Conservation (phyloP, 148 eudicot species). For the Pharnaceum exiguum region DNA sequence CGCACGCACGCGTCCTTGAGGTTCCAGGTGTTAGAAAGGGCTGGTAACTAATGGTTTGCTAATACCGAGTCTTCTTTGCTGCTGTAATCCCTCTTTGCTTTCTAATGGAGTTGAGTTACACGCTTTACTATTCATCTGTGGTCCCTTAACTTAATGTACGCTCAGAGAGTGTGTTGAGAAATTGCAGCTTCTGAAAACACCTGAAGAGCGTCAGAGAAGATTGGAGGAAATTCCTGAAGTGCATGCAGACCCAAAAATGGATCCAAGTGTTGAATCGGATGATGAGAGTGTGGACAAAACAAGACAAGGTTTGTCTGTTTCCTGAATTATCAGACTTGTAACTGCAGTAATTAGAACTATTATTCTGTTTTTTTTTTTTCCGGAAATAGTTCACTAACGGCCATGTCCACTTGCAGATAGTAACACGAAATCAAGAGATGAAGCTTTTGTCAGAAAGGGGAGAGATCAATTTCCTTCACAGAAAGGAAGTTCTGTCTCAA, state of each 20-base stretch:
- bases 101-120: neutral
- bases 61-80: neutral
- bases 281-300: conserved; percentile 53
- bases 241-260: conserved; percentile 96
- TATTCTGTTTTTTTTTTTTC: neutral
- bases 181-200: conserved; percentile 79
- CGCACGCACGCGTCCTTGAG: too few species aligned
- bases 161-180: conserved; percentile 98
- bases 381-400: neutral
- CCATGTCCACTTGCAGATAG: conserved; percentile 37
- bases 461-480: conserved; percentile 59
- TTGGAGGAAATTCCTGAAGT: conserved; percentile 81
- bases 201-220: conserved; percentile 91
- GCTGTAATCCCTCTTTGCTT: neutral
- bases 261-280: conserved; percentile 80
- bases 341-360: neutral
- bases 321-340: conserved; percentile 1
- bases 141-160: conserved; percentile 69
- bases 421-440: conserved; percentile 39
- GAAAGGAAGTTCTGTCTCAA: conserved; percentile 43
- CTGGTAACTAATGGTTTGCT: neutral
- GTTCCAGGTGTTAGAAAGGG: too few species aligned
- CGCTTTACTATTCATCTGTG: conserved; percentile 9
- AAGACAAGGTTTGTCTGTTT: conserved; percentile 48
- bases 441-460: conserved; percentile 48